These are phyloP conservation scores for Tephrocybe sp. DNA, from an alignment of 768 basidiomycete species.

Conservation along the genomic window DNA sequence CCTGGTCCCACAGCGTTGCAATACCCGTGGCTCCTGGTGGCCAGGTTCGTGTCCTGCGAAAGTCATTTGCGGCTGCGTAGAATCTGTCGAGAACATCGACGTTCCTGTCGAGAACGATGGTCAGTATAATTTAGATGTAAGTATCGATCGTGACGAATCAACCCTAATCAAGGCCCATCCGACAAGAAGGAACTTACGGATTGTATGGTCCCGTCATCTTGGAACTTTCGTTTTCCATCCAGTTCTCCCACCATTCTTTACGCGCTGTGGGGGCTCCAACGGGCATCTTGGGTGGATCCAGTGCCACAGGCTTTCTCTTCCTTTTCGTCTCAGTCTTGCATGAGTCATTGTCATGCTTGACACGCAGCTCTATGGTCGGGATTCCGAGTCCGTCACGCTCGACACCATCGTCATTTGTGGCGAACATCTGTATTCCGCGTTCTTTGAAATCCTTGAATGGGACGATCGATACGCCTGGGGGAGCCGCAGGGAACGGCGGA, in stretches of 20 bases:
- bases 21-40: slow-evolving; percentile 37
- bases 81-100: slow-evolving; percentile 53
- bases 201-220: slow-evolving; percentile 45
- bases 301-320: slow-evolving; percentile 42
- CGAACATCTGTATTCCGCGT: slow-evolving; percentile 41
- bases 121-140: neutral
- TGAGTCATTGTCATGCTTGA: slow-evolving; percentile 53
- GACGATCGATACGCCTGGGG: slow-evolving; percentile 39
- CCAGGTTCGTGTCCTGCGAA: slow-evolving; percentile 43
- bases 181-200: slow-evolving; percentile 39
- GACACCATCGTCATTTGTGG: slow-evolving; percentile 38
- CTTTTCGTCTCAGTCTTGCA: slow-evolving; percentile 58
- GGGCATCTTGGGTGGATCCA: slow-evolving; percentile 11
- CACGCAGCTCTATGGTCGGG: slow-evolving; percentile 56
- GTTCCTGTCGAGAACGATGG: slow-evolving; percentile 33
- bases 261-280: slow-evolving; percentile 8
- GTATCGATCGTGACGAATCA: neutral
- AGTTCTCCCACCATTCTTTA: slow-evolving; percentile 68
- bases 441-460: slow-evolving; percentile 46
- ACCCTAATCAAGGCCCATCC: neutral
- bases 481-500: slow-evolving; percentile 48
- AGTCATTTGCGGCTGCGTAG: slow-evolving; percentile 58
- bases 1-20: slow-evolving; percentile 63
- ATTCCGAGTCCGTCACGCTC: slow-evolving; percentile 71
- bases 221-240: slow-evolving; percentile 61